phyloP scores from a whole-genome alignment of 2,329 filamentous ascomycete genomes.

The Clarireedia hainanense region DNA sequence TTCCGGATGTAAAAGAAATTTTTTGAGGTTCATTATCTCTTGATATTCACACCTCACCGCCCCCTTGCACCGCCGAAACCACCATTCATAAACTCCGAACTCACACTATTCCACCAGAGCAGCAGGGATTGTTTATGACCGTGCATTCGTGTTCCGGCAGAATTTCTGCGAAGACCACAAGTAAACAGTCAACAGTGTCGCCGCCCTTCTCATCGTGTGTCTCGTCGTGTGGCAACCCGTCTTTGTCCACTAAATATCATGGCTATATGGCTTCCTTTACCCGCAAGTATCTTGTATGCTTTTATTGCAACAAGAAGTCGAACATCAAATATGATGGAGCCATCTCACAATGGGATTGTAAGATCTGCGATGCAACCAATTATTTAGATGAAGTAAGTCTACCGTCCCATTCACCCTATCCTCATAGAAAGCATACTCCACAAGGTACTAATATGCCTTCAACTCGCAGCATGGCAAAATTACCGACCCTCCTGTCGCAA shows the following conservation, averaged over 20 bases:
- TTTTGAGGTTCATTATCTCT: background rate
- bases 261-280: slow-evolving; percentile 21
- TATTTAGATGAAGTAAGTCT: slow-evolving; percentile 71
- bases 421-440: background rate
- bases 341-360: slow-evolving; percentile 63
- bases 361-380: slow-evolving; percentile 77
- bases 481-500: slow-evolving; percentile 69
- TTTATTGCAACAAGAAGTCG: slow-evolving; percentile 73
- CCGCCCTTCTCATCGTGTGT: background rate
- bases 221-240: background rate
- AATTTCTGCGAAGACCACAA: background rate
- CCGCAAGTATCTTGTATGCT: slow-evolving; percentile 51
- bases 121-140: background rate
- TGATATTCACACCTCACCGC: background rate
- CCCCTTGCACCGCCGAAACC: background rate
- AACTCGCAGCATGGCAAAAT: slow-evolving; percentile 69
- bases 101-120: background rate
- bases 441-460: slow-evolving; percentile 8
- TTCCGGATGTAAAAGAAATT: background rate
- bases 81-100: background rate
- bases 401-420: background rate
- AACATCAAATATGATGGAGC: slow-evolving; percentile 48
- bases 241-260: slow-evolving; percentile 12
- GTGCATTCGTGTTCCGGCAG: background rate
- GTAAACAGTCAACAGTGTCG: background rate